Evolutionary conservation across 148 eudicot species (phyloP).

Genomic region (Arctostaphylos glauca): DNA sequence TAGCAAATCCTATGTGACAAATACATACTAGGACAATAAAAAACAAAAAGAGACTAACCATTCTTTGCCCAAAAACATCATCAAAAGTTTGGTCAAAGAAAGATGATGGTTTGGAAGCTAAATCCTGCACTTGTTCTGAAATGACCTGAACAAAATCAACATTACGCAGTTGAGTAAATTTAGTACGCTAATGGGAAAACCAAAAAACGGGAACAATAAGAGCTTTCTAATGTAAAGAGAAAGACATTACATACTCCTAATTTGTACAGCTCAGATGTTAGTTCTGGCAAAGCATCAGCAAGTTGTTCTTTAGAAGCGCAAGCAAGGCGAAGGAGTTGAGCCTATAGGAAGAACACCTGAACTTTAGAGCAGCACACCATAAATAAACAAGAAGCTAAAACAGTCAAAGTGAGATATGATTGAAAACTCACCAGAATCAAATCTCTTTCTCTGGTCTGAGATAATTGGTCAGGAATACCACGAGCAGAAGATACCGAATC

Average conservation of each 20-base stretch:
- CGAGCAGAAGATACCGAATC: slow-evolving; percentile 44
- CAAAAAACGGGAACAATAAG: background rate
- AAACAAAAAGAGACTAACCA: slow-evolving; percentile 42
- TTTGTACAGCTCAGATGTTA: slow-evolving; percentile 71
- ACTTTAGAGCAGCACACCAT: background rate
- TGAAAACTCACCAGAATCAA: slow-evolving; percentile 55
- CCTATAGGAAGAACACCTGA: slow-evolving; percentile 42
- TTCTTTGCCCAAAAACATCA: slow-evolving; percentile 52
- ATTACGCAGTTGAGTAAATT: slow-evolving; percentile 10
- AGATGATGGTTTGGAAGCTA: slow-evolving; percentile 62
- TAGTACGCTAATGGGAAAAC: slow-evolving; percentile 2
- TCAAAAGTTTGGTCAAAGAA: slow-evolving; percentile 60
- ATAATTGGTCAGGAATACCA: slow-evolving; percentile 38
- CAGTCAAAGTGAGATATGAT: background rate
- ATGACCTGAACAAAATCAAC: slow-evolving; percentile 52
- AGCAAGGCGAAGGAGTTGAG: slow-evolving; percentile 94
- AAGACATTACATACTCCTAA: slow-evolving; percentile 57
- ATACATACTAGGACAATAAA: background rate
- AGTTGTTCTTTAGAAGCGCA: slow-evolving; percentile 82
- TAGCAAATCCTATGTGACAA: background rate
- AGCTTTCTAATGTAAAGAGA: slow-evolving; percentile 1
- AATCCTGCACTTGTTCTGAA: slow-evolving; percentile 61
- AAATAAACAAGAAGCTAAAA: background rate
- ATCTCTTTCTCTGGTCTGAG: slow-evolving; percentile 60
- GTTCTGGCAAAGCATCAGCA: slow-evolving; percentile 73